These are phyloP conservation scores for Ascomycota sp. DNA, from an alignment of 2,329 filamentous ascomycete genomes.

Conservation along the genomic window DNA sequence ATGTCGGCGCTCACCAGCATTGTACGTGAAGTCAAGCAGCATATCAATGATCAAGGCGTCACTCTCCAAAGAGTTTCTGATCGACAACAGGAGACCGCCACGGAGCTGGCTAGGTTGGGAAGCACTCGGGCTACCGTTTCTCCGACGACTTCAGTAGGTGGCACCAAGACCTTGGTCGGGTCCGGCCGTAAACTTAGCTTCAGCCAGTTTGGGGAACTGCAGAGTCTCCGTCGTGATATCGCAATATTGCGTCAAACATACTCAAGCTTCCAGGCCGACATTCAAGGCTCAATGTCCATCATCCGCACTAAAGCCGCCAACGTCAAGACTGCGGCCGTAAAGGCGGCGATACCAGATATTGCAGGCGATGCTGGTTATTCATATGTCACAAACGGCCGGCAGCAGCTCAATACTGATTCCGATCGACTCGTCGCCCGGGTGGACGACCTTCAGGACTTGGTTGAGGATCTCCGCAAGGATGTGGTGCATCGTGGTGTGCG, in stretches of 20 bases:
- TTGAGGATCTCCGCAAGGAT: conserved; percentile 93
- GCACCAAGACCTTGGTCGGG: conserved; percentile 13
- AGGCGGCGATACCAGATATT: conserved; percentile 48
- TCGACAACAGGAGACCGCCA: conserved; percentile 71
- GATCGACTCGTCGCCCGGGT: conserved; percentile 81
- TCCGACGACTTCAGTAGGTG: conserved; percentile 6
- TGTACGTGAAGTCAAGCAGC: conserved; percentile 70
- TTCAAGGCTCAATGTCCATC: conserved; percentile 68
- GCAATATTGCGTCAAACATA: conserved; percentile 88
- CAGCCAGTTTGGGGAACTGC: conserved; percentile 56
- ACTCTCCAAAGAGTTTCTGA: conserved; percentile 77
- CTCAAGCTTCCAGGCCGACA: conserved; percentile 72
- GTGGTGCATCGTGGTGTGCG: conserved; percentile 85
- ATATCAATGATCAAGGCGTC: conserved; percentile 63
- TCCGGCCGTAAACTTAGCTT: conserved; percentile 26
- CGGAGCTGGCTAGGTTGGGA: conserved; percentile 53
- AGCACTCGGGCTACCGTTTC: conserved; percentile 22
- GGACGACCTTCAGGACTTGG: conserved; percentile 89
- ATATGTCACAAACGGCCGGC: conserved; percentile 75
- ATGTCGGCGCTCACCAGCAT: conserved; percentile 60
- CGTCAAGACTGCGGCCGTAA: conserved; percentile 57
- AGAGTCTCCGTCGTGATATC: conserved; percentile 67
- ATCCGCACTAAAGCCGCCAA: conserved; percentile 64
- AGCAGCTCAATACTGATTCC: conserved; percentile 67
- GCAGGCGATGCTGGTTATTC: conserved; percentile 63